Evolutionary conservation across 495 filamentous ascomycete species (phyloP).

Genomic region (Talaromyces ruber): DNA sequence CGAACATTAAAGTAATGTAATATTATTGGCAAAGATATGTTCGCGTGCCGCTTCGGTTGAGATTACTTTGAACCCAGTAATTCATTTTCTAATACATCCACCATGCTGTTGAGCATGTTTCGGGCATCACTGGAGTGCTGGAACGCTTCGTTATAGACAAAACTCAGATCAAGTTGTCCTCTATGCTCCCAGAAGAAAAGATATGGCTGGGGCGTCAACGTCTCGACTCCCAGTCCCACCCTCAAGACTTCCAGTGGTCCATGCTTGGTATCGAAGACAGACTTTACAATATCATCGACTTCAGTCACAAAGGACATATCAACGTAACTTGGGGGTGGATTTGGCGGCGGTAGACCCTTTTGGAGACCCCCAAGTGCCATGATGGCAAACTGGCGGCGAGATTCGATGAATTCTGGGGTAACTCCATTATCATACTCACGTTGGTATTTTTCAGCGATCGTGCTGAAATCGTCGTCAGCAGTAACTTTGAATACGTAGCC

Average conservation of each 20-base stretch:
- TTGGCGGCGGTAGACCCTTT: slow-evolving; percentile 5
- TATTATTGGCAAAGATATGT: neutral
- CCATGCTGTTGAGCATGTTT: neutral
- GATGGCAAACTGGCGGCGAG: slow-evolving; percentile 20
- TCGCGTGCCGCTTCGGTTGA: neutral
- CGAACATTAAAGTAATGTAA: neutral
- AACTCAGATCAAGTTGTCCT: slow-evolving; percentile 14
- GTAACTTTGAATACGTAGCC: slow-evolving; percentile 16
- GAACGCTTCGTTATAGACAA: slow-evolving; percentile 24
- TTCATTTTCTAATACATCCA: neutral
- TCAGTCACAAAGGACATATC: slow-evolving; percentile 21
- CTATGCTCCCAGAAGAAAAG: slow-evolving; percentile 19
- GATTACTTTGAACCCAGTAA: neutral
- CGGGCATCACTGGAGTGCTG: neutral
- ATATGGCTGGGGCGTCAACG: slow-evolving; percentile 14
- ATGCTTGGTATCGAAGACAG: slow-evolving; percentile 12
- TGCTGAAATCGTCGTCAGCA: slow-evolving; percentile 11
- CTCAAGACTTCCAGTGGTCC: slow-evolving; percentile 14
- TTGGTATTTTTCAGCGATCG: slow-evolving; percentile 18
- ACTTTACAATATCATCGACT: slow-evolving; percentile 15
- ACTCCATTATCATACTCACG: slow-evolving; percentile 15
- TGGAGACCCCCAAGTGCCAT: slow-evolving; percentile 7
- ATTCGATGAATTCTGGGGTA: slow-evolving; percentile 11
- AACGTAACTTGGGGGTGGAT: slow-evolving; percentile 16
- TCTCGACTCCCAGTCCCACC: slow-evolving; percentile 17